phyloP scores from a whole-genome alignment of 2,329 filamentous ascomycete genomes.

The Alternaria sp. region DNA sequence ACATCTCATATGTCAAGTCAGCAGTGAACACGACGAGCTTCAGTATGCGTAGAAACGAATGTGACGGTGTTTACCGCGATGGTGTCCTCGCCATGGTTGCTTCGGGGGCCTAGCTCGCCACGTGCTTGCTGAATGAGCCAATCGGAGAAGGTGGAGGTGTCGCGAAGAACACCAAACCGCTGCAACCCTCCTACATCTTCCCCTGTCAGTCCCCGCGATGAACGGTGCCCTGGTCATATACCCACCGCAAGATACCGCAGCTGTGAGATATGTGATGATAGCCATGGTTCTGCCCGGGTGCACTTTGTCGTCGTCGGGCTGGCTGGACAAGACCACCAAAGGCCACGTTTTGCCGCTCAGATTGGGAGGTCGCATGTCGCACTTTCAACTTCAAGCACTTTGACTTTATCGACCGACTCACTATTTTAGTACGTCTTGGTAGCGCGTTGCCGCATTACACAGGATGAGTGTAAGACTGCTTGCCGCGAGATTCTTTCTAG shows the following conservation, averaged over 20 bases:
- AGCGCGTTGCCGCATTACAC: neutral
- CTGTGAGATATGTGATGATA: neutral
- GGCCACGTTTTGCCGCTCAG: neutral
- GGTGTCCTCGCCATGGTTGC: neutral
- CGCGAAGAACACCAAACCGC: neutral
- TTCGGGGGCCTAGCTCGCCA: neutral
- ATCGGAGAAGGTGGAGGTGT: neutral
- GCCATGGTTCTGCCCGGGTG: neutral
- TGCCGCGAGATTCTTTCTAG: rapidly evolving
- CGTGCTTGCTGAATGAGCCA: neutral
- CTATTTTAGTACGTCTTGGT: neutral
- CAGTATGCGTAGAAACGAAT: neutral
- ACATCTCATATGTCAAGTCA: neutral
- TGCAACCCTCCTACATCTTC: neutral
- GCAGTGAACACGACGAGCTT: neutral
- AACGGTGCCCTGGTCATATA: neutral
- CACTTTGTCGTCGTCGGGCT: too few relatives aligned
- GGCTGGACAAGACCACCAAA: neutral
- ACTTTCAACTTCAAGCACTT: neutral
- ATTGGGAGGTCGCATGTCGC: neutral
- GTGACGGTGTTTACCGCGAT: neutral
- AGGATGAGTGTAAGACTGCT: neutral
- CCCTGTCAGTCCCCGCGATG: neutral
- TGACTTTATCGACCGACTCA: neutral
- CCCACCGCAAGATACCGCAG: neutral